Evolutionary conservation across 2,329 filamentous ascomycete genomes (phyloP), one percentile per base, ranked within the genome.

Genomic region (Paecilomyces fulvus): DNA sequence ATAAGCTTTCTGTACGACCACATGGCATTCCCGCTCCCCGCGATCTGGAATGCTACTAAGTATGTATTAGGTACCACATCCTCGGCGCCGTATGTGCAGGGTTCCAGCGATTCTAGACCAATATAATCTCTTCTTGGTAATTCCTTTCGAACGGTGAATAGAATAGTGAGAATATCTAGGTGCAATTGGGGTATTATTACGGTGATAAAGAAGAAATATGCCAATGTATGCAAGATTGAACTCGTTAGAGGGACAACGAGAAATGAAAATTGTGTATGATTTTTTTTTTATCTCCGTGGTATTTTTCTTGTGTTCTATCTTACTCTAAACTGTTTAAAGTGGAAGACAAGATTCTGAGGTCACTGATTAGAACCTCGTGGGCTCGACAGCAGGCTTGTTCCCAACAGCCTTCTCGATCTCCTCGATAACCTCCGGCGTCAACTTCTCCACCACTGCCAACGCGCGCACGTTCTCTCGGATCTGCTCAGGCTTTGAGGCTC

Each of bases 401-500:
- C 48, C 48, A 49, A 49, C 48, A 12, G 48, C 48, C 21, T 49
- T 49, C 20, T 49, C 25, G 48, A 49, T 28, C 48, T 55, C 58
- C 28, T 56, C 58, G 48, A 60, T n/a, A 51, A 60, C 55, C 52
- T 60, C 58, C 11, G 58, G 56, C 20, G 58, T 60, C 56, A 60
- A 17, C 30, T 55, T 60, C 1, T 58, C 49, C 9, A 51, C 56
- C 2, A 60, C 54, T 9, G 48, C 58, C 1, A 60, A 10, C 9
- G 58, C 58, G 30, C 55, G 70, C 49, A 79, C 71, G 23, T 77
- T 77, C 54, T 78, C 75, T 8, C 68, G 62, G 12, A 79, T 66
- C 63, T 79, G 76, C 60, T 76, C 73, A 3, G 72, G 70, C 51
- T 70, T 68, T 11, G 73, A 76, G 3, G 75, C 76, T 1, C 82